Evolutionary conservation across 495 filamentous ascomycete genomes (phyloP).

Genomic region (Pseudoneurospora amorphoporcata): DNA sequence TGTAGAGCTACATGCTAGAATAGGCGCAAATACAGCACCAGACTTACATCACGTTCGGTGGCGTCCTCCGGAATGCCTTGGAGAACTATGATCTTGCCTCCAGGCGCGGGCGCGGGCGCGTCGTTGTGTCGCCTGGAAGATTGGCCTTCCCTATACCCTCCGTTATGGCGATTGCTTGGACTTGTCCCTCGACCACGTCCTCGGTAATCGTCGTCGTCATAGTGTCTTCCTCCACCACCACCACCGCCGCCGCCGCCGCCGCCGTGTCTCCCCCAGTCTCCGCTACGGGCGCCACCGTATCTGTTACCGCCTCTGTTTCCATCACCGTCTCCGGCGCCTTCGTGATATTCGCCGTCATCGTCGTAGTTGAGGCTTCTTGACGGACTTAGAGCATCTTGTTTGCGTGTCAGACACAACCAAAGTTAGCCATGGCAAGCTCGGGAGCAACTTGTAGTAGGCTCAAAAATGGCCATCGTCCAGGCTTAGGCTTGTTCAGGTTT

Average conservation of each 20-base stretch:
- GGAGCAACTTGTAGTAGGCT: slow-evolving; percentile 2
- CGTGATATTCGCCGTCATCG: slow-evolving; percentile 9
- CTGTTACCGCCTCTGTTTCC: neutral
- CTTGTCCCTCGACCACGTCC: neutral
- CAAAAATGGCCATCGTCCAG: slow-evolving; percentile 6
- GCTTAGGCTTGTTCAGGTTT: slow-evolving; percentile 18
- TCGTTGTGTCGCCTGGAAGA: neutral
- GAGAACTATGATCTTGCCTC: slow-evolving; percentile 11
- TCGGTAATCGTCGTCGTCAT: neutral
- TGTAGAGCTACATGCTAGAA: neutral
- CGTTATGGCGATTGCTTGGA: neutral
- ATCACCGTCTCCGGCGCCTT: neutral
- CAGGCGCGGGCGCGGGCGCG: slow-evolving; percentile 1
- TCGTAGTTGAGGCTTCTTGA: slow-evolving; percentile 24
- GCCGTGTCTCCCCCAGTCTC: neutral
- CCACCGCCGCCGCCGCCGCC: neutral
- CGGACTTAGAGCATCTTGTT: slow-evolving; percentile 14
- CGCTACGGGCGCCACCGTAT: neutral
- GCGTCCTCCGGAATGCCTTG: slow-evolving; percentile 21
- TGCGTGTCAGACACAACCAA: slow-evolving; percentile 3
- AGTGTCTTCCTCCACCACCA: neutral
- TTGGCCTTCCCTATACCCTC: neutral
- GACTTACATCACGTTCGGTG: slow-evolving; percentile 21
- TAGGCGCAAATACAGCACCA: neutral
- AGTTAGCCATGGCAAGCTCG: slow-evolving; percentile 22